A percentile compares a stretch with the other conserved stretches of the same genome.
These are phyloP conservation scores for Turnera subulata DNA, from an alignment of 345 rosid genomes.

Conservation along the genomic window DNA sequence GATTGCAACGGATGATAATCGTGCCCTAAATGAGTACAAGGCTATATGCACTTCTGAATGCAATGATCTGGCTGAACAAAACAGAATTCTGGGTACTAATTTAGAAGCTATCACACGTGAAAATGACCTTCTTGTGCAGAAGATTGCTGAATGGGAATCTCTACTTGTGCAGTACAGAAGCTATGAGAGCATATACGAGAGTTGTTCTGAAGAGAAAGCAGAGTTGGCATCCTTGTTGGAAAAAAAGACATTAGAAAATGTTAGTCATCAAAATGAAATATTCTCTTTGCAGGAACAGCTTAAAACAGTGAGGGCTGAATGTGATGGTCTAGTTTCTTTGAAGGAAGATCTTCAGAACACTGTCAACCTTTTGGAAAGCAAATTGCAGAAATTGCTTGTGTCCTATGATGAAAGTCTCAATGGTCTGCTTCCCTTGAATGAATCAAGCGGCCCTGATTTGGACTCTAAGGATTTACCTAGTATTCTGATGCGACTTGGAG, in stretches of 20 bases:
- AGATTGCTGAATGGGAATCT: conserved; percentile 67
- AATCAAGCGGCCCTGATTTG: conserved; percentile 29
- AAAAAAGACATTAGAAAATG: conserved; percentile 50
- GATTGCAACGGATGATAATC: conserved; percentile 56
- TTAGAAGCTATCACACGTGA: conserved; percentile 48
- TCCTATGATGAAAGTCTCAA: conserved; percentile 38
- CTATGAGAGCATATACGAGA: conserved; percentile 54
- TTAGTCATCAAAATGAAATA: conserved; percentile 41
- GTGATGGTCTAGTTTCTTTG: conserved; percentile 41
- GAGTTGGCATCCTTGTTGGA: conserved; percentile 57
- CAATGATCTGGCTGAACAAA: conserved; percentile 53
- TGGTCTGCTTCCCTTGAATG: conserved; percentile 32
- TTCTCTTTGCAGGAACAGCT: conserved; percentile 51
- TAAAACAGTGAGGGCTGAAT: conserved; percentile 36
- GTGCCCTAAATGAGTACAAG: conserved; percentile 53
- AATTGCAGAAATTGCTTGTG: conserved; percentile 39
- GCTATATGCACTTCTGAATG: conserved; percentile 50
- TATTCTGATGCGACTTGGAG: conserved; percentile 41
- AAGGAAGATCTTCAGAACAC: conserved; percentile 48
- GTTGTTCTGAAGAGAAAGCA: conserved; percentile 50
- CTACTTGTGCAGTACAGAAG: conserved; percentile 43
- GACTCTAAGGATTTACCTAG: conserved; percentile 41
- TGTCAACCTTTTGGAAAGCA: conserved; percentile 34
- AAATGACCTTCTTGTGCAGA: conserved; percentile 56
- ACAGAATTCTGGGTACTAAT: conserved; percentile 52